A percentile compares a stretch with the other conserved stretches of the same genome.
Conservation (phyloP, 208 protist genomes). For the Trichomonas gallinae region DNA sequence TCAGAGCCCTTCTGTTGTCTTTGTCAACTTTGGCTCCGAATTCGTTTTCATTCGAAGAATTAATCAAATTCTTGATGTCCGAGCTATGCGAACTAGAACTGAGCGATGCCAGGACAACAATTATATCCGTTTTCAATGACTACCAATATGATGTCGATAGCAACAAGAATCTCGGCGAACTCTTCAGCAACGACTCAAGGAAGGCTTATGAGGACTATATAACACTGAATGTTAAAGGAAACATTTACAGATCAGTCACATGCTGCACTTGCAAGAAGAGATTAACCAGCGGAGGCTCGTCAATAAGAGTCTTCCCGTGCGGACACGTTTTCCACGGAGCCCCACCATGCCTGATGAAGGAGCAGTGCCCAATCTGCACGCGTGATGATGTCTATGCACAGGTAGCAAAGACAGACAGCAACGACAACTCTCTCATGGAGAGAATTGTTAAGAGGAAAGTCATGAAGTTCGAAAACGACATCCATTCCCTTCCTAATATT, state of each 20-base stretch:
- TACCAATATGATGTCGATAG: background rate
- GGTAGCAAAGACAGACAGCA: background rate
- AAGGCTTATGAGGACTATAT: background rate
- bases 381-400: background rate
- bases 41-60: background rate
- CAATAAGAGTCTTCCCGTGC: background rate
- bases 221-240: background rate
- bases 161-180: background rate
- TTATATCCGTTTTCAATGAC: background rate
- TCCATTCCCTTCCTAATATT: background rate
- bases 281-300: background rate
- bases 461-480: background rate
- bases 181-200: background rate
- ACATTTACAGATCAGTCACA: too few species aligned
- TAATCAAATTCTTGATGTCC: background rate
- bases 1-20: background rate
- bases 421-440: background rate
- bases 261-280: background rate
- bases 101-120: background rate
- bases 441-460: background rate
- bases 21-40: background rate
- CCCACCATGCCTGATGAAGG: background rate
- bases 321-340: background rate
- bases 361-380: background rate
- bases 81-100: background rate